Evolutionary conservation across 2,329 filamentous ascomycete species (phyloP).

Genomic region (Fusarium lyarnte): DNA sequence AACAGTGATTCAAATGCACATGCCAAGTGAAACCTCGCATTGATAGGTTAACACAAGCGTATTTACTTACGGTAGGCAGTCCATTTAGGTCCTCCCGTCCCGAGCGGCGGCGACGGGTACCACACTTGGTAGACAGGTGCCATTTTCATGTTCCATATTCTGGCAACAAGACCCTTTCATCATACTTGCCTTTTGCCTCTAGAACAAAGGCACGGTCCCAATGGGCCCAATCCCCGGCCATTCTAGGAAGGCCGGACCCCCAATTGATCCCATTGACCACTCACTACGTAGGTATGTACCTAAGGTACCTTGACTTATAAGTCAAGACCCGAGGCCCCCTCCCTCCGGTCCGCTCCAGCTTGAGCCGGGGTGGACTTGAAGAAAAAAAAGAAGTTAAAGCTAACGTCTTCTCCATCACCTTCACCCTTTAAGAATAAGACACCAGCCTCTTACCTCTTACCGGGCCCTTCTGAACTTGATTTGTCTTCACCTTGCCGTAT

Average conservation of each 20-base stretch:
- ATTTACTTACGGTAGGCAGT: background rate
- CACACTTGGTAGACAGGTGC: conserved; percentile 20
- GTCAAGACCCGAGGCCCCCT: background rate
- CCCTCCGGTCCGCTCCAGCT: conserved; percentile 14
- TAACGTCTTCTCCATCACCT: conserved; percentile 11
- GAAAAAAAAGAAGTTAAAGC: conserved; percentile 26
- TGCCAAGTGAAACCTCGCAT: conserved; percentile 5
- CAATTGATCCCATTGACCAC: conserved; percentile 2
- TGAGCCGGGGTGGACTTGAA: conserved; percentile 14
- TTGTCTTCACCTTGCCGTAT: background rate
- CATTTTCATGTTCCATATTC: conserved; percentile 19
- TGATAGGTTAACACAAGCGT: conserved; percentile 19
- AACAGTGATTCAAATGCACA: conserved; percentile 1
- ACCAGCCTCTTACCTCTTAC: background rate
- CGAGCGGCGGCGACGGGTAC: conserved; percentile 26
- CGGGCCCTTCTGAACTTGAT: background rate
- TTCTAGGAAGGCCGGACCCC: conserved; percentile 14
- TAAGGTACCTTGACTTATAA: conserved; percentile 1
- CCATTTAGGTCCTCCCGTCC: background rate
- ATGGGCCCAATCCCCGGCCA: conserved; percentile 17
- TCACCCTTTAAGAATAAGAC: conserved; percentile 2
- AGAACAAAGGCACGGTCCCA: conserved; percentile 21
- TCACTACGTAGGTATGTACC: background rate
- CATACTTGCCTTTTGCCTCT: conserved; percentile 14
- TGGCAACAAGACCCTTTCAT: conserved; percentile 9